phyloP scores from a whole-genome alignment of 2,329 filamentous ascomycete species.

The Phymatotrichopsis omnivora region DNA sequence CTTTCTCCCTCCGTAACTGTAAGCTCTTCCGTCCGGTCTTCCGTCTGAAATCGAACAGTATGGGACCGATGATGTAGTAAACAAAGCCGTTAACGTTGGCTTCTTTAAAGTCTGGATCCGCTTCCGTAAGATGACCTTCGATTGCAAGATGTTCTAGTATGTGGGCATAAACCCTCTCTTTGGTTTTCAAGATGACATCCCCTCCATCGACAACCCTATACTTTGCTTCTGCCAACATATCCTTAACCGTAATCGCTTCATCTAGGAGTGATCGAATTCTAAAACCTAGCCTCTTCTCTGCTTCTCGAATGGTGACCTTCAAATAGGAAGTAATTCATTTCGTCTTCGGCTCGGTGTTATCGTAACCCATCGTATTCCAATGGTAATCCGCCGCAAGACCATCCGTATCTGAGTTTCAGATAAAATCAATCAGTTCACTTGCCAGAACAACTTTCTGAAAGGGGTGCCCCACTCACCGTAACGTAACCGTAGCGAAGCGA shows the following conservation, averaged over 20 bases:
- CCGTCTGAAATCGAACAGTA: constrained; percentile 1
- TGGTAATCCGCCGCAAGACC: too few relatives aligned
- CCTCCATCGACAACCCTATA: not conserved
- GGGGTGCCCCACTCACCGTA: too few relatives aligned
- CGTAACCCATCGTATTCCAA: constrained; percentile 11
- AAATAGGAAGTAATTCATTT: constrained; percentile 10
- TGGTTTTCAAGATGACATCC: constrained; percentile 5
- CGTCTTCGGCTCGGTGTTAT: constrained; percentile 3
- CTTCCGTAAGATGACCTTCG: constrained; percentile 4
- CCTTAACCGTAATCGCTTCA: constrained; percentile 1
- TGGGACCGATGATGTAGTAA: constrained; percentile 7
- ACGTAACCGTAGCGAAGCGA: too few relatives aligned
- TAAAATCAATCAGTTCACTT: too few relatives aligned
- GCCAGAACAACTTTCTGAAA: too few relatives aligned
- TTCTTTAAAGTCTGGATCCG: constrained; percentile 3
- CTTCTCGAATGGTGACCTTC: constrained; percentile 4
- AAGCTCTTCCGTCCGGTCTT: constrained; percentile 1
- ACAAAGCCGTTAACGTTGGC: constrained; percentile 4
- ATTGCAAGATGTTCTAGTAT: not conserved
- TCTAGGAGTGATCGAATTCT: constrained; percentile 3
- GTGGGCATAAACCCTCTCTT: constrained; percentile 3
- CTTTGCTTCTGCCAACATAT: constrained; percentile 8
- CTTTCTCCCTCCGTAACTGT: constrained; percentile 1
- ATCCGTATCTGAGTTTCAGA: too few relatives aligned
- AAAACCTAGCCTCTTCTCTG: constrained; percentile 10